Evolutionary conservation across 495 filamentous ascomycete species (phyloP), one percentile per base, ranked within the genome.

Genomic region (Gamarada debralockiae): DNA sequence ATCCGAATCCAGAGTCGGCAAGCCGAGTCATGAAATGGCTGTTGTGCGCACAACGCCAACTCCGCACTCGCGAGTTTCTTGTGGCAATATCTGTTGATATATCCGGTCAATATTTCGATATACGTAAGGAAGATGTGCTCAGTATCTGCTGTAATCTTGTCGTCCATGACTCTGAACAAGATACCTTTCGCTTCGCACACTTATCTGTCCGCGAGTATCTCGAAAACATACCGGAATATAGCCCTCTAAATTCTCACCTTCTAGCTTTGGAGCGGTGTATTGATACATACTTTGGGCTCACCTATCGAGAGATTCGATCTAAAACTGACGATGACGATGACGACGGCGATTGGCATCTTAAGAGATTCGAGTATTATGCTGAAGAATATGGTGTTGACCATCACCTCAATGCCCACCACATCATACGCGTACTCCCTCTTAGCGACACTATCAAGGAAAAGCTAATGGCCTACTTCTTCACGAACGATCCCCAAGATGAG

Each of bases 131-230:
- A 24, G 42, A 54, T 47, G 17, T 54, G 38, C 22, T 54, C 18
- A 54, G 36, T 21, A 40, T 54, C 22, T 47, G 42, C 29, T 41
- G 48, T 25, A 51, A 51, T 31, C 24, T 51, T 21, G 73, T 55
- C 71, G 25, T 51, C 18, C 23, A 20, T n/a, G 48, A 51, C 20
- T 12, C 22, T 22, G 15, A 10, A 12, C 13, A 24, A 2, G 3
- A 41, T 2, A 17, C 34, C 10, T 23, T 51, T 41, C 48, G 48
- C 33, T 40, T 39, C 21, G 50, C 50, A 3, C 50, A 53, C 24
- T 39, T 53, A 22, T 46, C 40, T 6, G 50, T 53, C 17, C 25
- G 25, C 9, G 50, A 53, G 18, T 46, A 36, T 22, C 22, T 53
- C 2, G 40, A 53, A 17, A 51, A 23, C 3, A 4, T 17, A 20